A percentile compares a stretch with the other conserved stretches of the same genome.
Conservation (phyloP, 805 yeast genomes). For the Danielozyma ontarioensis region DNA sequence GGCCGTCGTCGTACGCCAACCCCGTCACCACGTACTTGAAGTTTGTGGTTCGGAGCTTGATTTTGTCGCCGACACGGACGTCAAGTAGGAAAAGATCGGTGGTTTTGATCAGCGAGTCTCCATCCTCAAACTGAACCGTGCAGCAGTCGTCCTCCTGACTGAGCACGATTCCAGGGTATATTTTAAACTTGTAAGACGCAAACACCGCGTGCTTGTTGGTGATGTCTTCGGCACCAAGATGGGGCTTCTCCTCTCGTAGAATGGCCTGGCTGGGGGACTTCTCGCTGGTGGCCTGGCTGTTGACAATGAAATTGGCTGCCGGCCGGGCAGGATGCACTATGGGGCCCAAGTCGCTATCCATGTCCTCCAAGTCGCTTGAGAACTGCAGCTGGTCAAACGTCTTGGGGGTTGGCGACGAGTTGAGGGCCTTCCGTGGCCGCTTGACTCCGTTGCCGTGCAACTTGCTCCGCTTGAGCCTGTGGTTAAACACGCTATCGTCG, state of each 20-base stretch:
- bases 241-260: constrained; percentile 8
- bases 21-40: constrained; percentile 43
- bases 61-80: constrained; percentile 51
- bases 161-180: constrained; percentile 43
- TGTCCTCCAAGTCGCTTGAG: not conserved
- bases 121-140: constrained; percentile 38
- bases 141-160: constrained; percentile 20
- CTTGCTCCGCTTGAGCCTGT: constrained; percentile 12
- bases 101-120: constrained; percentile 27
- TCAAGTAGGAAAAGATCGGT: constrained; percentile 44
- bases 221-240: constrained; percentile 8
- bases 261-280: no score
- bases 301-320: not conserved
- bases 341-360: not conserved
- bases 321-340: not conserved
- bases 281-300: not conserved
- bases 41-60: constrained; percentile 29
- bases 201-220: constrained; percentile 38
- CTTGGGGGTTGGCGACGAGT: not conserved
- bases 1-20: constrained; percentile 15
- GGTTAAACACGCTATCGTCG: constrained; percentile 25
- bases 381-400: not conserved
- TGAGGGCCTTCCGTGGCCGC: constrained; percentile 1
- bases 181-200: constrained; percentile 45
- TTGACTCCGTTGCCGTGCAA: constrained; percentile 1